Percentiles rank a stretch among this genome's conserved stretches.
These are phyloP conservation scores for Nicotiana sylvestris DNA, from an alignment of 257 asterid species.

Conservation along the genomic window DNA sequence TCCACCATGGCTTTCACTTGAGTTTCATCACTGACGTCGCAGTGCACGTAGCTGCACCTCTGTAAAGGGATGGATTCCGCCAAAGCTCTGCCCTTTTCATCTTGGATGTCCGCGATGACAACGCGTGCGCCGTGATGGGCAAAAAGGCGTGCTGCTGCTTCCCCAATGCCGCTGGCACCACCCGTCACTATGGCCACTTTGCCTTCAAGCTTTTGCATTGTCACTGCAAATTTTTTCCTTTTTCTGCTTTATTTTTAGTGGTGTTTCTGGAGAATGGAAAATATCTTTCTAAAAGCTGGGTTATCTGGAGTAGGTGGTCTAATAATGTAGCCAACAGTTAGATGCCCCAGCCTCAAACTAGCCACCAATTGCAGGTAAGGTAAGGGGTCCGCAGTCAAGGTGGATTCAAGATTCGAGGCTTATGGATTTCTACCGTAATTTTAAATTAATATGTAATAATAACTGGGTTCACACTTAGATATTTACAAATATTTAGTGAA, in stretches of 20 bases:
- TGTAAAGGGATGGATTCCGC: constrained; percentile 34
- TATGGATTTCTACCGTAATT: no score
- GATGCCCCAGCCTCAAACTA: neutral
- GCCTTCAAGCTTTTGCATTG: constrained; percentile 22
- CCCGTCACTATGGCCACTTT: constrained; percentile 50
- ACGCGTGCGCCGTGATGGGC: constrained; percentile 42
- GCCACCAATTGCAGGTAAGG: neutral
- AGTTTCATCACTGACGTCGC: constrained; percentile 48
- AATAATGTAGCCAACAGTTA: neutral
- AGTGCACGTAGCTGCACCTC: constrained; percentile 31
- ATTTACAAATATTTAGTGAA: no score
- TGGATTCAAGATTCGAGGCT: no score
- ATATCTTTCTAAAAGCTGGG: neutral
- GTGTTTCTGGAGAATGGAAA: neutral
- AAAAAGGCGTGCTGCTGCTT: constrained; percentile 33
- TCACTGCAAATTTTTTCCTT: neutral
- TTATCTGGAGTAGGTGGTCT: neutral
- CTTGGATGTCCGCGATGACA: constrained; percentile 47
- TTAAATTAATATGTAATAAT: no score
- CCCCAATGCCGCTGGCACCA: constrained; percentile 47
- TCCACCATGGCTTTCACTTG: constrained; percentile 36
- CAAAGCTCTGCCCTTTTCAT: constrained; percentile 32
- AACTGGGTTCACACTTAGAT: no score
- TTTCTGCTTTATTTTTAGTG: neutral
- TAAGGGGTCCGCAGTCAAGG: neutral